These are phyloP conservation scores for Xylariaceae sp. DNA, from an alignment of 2,329 filamentous ascomycete genomes.

Conservation along the genomic window DNA sequence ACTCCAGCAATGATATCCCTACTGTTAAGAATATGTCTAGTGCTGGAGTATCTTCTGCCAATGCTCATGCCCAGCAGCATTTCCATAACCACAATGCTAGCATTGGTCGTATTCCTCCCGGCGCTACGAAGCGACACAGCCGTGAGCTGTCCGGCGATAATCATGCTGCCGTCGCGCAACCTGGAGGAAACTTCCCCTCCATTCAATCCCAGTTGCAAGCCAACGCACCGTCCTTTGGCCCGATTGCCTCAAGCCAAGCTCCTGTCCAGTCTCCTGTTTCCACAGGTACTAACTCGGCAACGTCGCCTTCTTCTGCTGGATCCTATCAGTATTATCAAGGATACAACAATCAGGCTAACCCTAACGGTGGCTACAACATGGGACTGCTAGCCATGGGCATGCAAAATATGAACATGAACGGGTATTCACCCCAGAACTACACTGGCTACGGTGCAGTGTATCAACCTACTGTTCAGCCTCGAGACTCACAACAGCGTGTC, in stretches of 20 bases:
- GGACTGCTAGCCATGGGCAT: conserved; percentile 72
- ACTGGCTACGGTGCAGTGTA: conserved; percentile 62
- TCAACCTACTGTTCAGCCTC: conserved; percentile 56
- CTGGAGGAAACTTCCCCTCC: conserved; percentile 58
- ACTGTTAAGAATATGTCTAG: conserved; percentile 71
- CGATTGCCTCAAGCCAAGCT: conserved; percentile 54
- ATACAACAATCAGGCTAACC: conserved; percentile 41
- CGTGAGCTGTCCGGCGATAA: conserved; percentile 70
- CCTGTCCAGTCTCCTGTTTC: conserved; percentile 38
- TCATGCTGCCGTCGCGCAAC: conserved; percentile 47
- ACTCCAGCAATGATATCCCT: conserved; percentile 87
- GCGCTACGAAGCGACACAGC: conserved; percentile 72
- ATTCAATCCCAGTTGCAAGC: conserved; percentile 79
- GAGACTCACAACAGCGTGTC: conserved; percentile 78
- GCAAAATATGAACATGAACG: conserved; percentile 61
- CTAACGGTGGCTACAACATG: conserved; percentile 49
- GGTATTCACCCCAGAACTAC: conserved; percentile 65
- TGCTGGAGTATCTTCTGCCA: conserved; percentile 47
- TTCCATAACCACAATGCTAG: conserved; percentile 82
- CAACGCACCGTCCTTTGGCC: conserved; percentile 80
- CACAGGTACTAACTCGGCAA: conserved; percentile 20
- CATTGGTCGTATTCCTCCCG: conserved; percentile 78
- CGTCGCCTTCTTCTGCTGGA: conserved; percentile 18
- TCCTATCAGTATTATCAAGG: conserved; percentile 34
- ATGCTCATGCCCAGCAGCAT: conserved; percentile 67